Evolutionary conservation across 257 asterid genomes (phyloP), one percentile per base, ranked within the genome.

Genomic region (Datura wrightii): DNA sequence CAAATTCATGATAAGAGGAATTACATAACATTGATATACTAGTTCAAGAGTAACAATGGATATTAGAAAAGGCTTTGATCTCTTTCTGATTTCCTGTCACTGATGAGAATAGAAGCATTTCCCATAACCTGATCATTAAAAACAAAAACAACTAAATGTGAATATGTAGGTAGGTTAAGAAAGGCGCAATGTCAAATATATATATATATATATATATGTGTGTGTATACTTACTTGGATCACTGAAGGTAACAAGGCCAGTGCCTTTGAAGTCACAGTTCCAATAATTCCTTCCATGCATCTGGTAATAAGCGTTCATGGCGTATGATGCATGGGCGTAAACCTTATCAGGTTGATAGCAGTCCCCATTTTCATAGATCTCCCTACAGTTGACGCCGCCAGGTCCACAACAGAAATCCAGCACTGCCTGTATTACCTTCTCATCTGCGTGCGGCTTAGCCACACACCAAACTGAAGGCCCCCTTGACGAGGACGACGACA

Each of bases 381-480:
- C 93, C 60, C 90, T 83, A 69, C 94, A 93, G 37, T 93, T 94
- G 0, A 89, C 97, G 1, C 96, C 96, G 1, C 94, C 94, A 1
- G 88, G 79, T 2, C 96, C 93, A 53, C 96, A 92, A 79, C 93
- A 90, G 82, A 91, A 90, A 79, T 91, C 90, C 66, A 93, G 5
- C 11, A 90, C 92, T 0, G 86, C 90, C 60, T 89, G 91, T 39
- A 91, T 59, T 84, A 91, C 87, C 87, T 89, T 90, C 89, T 91
- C 94, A 66, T 91, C 93, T 1, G 93, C 91, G 14, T 91, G 93
- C 0, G 94, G 94, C 62, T 93, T 91, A 2, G 94, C 94, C 81
- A 93, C 97, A 44, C 97, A 91, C 97, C 97, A 92, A 34, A 91
- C 97, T 3, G 94, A 89, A 63, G 94, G 97, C 5, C 97, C 94